phyloP scores from a whole-genome alignment of 768 basidiomycete genomes.

The Rhodotorula toruloides region DNA sequence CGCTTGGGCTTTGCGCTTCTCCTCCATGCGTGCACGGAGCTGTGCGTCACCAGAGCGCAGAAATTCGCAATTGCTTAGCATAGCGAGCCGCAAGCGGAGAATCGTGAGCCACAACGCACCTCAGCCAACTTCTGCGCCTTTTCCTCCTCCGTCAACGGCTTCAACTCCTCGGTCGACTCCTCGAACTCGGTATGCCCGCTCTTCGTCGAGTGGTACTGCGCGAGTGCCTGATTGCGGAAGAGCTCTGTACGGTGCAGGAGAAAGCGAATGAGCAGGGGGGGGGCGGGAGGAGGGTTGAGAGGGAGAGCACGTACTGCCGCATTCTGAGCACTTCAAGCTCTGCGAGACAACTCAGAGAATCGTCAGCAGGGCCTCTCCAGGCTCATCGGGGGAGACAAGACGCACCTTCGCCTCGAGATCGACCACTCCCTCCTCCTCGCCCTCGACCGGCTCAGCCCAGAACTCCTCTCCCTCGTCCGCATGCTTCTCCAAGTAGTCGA shows the following conservation, averaged over 20 bases:
- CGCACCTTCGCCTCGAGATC: conserved; percentile 45
- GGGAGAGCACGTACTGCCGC: conserved; percentile 34
- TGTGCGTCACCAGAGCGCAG: neutral
- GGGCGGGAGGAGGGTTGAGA: neutral
- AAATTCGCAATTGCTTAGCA: neutral
- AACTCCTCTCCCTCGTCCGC: conserved; percentile 10
- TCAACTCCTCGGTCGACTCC: conserved; percentile 93
- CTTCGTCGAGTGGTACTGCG: conserved; percentile 47
- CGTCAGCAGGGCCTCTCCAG: neutral
- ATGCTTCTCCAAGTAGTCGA: conserved; percentile 25
- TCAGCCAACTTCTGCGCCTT: conserved; percentile 75
- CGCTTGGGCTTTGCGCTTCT: conserved; percentile 69
- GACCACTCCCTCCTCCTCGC: conserved; percentile 52
- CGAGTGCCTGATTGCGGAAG: conserved; percentile 78
- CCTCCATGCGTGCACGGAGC: conserved; percentile 69
- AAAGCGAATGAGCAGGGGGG: neutral
- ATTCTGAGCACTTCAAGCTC: conserved; percentile 39
- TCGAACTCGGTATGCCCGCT: conserved; percentile 94
- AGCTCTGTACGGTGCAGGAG: conserved; percentile 52
- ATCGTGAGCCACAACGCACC: conserved; percentile 10
- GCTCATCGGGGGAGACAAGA: neutral
- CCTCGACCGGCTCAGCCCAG: conserved; percentile 11
- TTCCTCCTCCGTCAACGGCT: conserved; percentile 91
- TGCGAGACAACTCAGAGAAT: neutral
- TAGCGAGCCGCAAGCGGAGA: no score